Percentiles rank a stretch among this genome's conserved stretches.
Conservation (phyloP, 495 filamentous ascomycete genomes). For the Aspergillus sparsus region DNA sequence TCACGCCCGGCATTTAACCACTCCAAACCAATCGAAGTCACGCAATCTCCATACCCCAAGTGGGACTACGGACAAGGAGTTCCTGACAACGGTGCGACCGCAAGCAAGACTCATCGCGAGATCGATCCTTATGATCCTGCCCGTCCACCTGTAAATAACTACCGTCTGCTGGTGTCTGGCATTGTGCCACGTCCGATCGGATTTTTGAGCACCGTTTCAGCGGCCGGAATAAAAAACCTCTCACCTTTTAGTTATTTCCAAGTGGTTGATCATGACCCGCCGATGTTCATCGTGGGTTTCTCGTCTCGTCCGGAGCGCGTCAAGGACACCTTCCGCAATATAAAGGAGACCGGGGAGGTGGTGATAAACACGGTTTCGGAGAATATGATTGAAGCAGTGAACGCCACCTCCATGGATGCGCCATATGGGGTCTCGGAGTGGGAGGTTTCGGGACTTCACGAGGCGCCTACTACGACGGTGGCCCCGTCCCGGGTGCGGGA, state of each 20-base stretch:
- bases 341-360: constrained; percentile 65
- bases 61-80: constrained; percentile 76
- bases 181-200: constrained; percentile 78
- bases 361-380: constrained; percentile 82
- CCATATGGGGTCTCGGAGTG: constrained; percentile 79
- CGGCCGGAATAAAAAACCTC: constrained; percentile 63
- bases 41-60: constrained; percentile 59
- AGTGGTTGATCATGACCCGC: constrained; percentile 80
- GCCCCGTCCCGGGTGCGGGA: constrained; percentile 67
- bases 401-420: constrained; percentile 69
- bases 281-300: constrained; percentile 78
- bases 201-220: constrained; percentile 55
- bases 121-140: constrained; percentile 77
- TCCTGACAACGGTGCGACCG: constrained; percentile 52
- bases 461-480: constrained; percentile 59
- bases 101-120: constrained; percentile 58
- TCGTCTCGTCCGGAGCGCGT: constrained; percentile 50
- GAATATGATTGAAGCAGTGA: constrained; percentile 81
- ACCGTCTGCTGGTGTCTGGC: constrained; percentile 82
- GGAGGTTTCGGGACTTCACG: constrained; percentile 70
- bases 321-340: constrained; percentile 75
- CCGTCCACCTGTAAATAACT: constrained; percentile 69
- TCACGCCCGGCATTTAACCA: background rate
- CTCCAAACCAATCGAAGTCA: background rate
- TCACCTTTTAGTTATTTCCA: constrained; percentile 83